phyloP scores from a whole-genome alignment of 2,329 filamentous ascomycete species.

The Hypoxylon sp. region DNA sequence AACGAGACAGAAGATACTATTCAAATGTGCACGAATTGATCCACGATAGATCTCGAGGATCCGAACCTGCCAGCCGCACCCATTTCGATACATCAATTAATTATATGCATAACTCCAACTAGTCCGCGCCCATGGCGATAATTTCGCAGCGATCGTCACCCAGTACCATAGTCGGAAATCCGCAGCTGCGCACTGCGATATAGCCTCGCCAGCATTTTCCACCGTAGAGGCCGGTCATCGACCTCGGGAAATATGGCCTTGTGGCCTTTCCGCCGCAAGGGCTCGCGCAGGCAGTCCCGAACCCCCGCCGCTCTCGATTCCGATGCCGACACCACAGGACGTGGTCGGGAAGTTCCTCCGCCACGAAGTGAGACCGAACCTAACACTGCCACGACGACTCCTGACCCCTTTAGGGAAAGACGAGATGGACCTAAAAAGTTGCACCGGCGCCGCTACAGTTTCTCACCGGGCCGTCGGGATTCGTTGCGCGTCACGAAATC shows the following conservation, averaged over 20 bases:
- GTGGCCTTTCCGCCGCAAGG: conserved; percentile 85
- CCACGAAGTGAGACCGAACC: conserved; percentile 47
- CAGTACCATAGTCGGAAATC: conserved; percentile 45
- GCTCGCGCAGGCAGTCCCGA: conserved; percentile 70
- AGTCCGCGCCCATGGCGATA: conserved; percentile 52
- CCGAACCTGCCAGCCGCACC: conserved; percentile 18
- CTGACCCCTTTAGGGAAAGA: conserved; percentile 47
- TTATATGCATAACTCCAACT: conserved; percentile 37
- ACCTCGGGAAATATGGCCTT: conserved; percentile 70
- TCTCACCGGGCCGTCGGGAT: conserved; percentile 70
- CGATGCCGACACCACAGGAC: conserved; percentile 35
- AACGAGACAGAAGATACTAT: not conserved
- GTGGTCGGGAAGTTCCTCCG: conserved; percentile 38
- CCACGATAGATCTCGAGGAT: conserved; percentile 22
- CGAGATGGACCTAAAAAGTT: conserved; percentile 62
- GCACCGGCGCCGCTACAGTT: conserved; percentile 67
- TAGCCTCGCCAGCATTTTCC: conserved; percentile 34
- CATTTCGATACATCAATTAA: conserved; percentile 28
- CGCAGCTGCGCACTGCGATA: conserved; percentile 39
- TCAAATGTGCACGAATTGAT: conserved; percentile 28
- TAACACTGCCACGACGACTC: conserved; percentile 32
- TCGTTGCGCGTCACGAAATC: conserved; percentile 58
- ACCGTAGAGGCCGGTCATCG: conserved; percentile 16
- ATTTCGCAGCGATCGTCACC: conserved; percentile 44
- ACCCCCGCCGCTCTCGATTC: conserved; percentile 43